Conservation (phyloP, 1,284 basidiomycete genomes). For the Fistulina hepatica region DNA sequence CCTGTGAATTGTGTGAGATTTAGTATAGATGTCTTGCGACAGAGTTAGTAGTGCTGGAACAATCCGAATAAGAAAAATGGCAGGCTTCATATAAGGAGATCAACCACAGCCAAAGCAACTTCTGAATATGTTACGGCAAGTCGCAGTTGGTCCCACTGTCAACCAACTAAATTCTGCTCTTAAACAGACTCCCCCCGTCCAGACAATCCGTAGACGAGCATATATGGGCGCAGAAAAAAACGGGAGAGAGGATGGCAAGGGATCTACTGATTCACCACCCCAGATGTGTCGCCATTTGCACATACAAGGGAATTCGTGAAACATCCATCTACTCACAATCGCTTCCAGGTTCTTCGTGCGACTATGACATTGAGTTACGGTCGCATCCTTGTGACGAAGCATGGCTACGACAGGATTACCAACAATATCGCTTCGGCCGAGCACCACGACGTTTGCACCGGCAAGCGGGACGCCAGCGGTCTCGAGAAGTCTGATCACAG, state of each 20-base stretch:
- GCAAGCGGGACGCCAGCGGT: conserved; percentile 66
- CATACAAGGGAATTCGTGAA: no score
- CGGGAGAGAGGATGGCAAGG: conserved; percentile 5
- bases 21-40: not conserved
- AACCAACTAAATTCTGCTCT: no score
- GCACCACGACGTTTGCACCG: conserved; percentile 81
- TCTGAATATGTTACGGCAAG: no score
- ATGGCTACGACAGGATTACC: conserved; percentile 92
- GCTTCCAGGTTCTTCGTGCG: conserved; percentile 72
- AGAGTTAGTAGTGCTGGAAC: no score
- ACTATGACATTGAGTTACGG: conserved; percentile 97
- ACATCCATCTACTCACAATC: conserved; percentile 62
- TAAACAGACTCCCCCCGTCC: no score
- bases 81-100: no score
- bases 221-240: not conserved
- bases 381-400: conserved; percentile 85
- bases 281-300: no score
- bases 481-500: conserved; percentile 85
- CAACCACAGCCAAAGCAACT: no score
- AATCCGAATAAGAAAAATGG: conserved; percentile 8
- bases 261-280: no score
- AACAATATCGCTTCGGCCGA: conserved; percentile 97
- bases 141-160: no score
- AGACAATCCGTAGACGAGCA: no score
- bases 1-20: conserved; percentile 27